phyloP scores from a whole-genome alignment of 2,329 filamentous ascomycete species.

The Diaporthe caulivora region DNA sequence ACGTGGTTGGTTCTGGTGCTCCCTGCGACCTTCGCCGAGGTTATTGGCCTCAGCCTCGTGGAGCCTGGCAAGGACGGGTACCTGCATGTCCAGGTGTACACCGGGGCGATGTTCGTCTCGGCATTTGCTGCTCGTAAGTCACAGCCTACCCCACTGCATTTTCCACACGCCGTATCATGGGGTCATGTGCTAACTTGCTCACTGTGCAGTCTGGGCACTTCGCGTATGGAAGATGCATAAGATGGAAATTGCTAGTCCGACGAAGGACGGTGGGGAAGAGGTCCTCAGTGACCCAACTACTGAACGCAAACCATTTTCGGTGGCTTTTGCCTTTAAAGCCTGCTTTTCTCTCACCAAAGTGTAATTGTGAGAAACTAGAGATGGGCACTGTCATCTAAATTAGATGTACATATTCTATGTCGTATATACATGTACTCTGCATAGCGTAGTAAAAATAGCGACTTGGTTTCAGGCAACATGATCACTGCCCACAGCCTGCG shows the following conservation, averaged over 20 bases:
- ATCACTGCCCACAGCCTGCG: background rate
- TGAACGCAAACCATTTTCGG: background rate
- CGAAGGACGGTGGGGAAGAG: slow-evolving; percentile 46
- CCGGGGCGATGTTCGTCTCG: slow-evolving; percentile 70
- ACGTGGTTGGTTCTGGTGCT: slow-evolving; percentile 79
- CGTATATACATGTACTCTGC: background rate
- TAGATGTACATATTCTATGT: slow-evolving; percentile 19
- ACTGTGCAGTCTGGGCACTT: slow-evolving; percentile 53
- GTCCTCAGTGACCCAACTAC: slow-evolving; percentile 45
- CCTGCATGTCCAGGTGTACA: slow-evolving; percentile 68
- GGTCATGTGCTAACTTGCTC: background rate
- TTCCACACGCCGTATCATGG: too few species aligned
- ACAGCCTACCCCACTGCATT: background rate
- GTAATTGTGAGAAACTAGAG: background rate
- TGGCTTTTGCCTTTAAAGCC: slow-evolving; percentile 35
- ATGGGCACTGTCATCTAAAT: background rate
- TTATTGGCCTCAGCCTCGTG: slow-evolving; percentile 71
- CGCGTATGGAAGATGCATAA: slow-evolving; percentile 59
- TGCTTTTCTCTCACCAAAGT: slow-evolving; percentile 39
- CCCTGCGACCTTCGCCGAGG: slow-evolving; percentile 77
- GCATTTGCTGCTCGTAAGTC: slow-evolving; percentile 60
- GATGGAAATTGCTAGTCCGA: slow-evolving; percentile 48
- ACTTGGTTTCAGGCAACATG: background rate
- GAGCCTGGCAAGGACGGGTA: slow-evolving; percentile 58
- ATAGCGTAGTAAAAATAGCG: slow-evolving; percentile 3